Percentiles rank a stretch among this genome's conserved stretches.
These are phyloP conservation scores for Fusarium gaditjirri DNA, from an alignment of 2,329 filamentous ascomycete species.

Conservation along the genomic window DNA sequence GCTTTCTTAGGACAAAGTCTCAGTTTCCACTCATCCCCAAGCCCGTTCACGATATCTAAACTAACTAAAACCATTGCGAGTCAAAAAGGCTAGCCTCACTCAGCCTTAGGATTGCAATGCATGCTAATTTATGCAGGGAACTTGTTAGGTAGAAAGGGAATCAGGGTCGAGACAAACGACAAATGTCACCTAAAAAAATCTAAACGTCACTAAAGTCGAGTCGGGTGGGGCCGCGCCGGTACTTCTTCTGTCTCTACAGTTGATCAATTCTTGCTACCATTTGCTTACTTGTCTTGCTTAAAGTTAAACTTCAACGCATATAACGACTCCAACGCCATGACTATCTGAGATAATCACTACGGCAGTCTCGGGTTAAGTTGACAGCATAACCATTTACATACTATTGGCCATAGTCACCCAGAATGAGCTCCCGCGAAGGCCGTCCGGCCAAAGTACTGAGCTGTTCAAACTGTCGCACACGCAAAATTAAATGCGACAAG, in stretches of 20 bases:
- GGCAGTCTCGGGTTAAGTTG: neutral
- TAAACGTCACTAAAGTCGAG: constrained; percentile 19
- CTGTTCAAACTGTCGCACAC: constrained; percentile 71
- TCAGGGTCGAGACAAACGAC: neutral
- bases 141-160: neutral
- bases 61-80: neutral
- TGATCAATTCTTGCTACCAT: neutral
- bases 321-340: constrained; percentile 8
- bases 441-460: constrained; percentile 53
- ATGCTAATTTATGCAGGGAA: neutral
- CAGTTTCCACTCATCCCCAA: neutral
- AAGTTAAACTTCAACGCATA: constrained; percentile 21
- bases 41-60: neutral
- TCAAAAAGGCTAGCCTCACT: constrained; percentile 1
- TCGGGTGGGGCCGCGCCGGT: constrained; percentile 23
- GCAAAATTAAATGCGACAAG: constrained; percentile 71
- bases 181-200: constrained; percentile 25
- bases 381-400: neutral
- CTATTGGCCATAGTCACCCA: neutral
- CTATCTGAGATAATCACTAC: neutral
- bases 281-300: neutral
- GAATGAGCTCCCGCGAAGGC: constrained; percentile 35
- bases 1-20: neutral
- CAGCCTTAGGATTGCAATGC: constrained; percentile 3
- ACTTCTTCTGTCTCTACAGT: constrained; percentile 8